Evolutionary conservation across 1,139 yeast species (phyloP), one percentile per base, ranked within the genome.

Genomic region (Kodamaea plutei): DNA sequence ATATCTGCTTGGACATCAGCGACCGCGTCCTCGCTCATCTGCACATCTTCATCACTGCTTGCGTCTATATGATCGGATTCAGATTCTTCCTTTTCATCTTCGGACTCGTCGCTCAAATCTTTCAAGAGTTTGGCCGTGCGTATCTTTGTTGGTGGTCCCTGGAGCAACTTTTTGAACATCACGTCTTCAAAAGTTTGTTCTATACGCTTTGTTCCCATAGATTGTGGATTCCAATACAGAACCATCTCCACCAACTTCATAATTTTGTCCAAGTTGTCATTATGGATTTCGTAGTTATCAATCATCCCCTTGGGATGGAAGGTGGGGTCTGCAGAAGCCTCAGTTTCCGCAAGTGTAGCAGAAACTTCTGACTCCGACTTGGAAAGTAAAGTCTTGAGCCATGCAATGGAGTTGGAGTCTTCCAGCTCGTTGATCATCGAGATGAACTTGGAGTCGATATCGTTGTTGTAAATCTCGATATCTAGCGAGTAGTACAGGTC

Each of bases 401-500:
- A 45, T 11, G 45, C 30, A 12, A 36, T 33, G 4, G 45, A 39
- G 22, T 37, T 39, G 17, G 35, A 34, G 17, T 41, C 40, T n/a
- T 40, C 43, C 19, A 33, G 34, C 19, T 40, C 37, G 33, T 37
- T 28, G 24, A 42, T 36, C 37, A 36, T 31, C 7, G 37, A 22
- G 22, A 44, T 32, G 25, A 79, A 51, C 34, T 58, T 58, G 8
- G 57, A 54, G 43, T 84, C 91, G n/a, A 65, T 47, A 2, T 63
- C 53, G 25, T 76, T 76, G 36, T 74, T 69, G 59, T 81, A 84
- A 8, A 84, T 66, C 23, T 76, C 72, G 23, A 87, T 69, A 21
- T 79, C 77, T 23, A 89, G 60, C 8, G 84, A 65, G 51, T 88
- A 88, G 57, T 84, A 89, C 40, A 66, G 69, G 30, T 76, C 73